Evolutionary conservation across 1,139 yeast species (phyloP), one percentile per base, ranked within the genome.

Genomic region (Pneumocystis carinii): DNA sequence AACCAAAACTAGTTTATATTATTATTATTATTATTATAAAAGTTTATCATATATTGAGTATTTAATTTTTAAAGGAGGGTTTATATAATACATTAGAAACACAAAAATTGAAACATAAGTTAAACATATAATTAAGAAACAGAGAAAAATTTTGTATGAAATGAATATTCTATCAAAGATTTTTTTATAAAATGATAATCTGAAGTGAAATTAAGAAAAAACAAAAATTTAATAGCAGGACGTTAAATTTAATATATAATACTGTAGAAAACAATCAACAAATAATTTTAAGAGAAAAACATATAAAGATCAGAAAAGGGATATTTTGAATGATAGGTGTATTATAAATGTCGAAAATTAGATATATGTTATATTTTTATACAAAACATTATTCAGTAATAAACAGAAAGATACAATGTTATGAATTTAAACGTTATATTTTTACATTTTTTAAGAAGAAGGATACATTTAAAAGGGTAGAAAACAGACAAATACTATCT

Each of bases 401-500:
- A 48, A 48, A 48, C n/a, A 48, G n/a, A 24, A 17, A 17, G 19
- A n/a, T 17, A 41, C 10, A 24, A 24, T 48, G 12, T 41, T 12
- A 24, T 48, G 12, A 29, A 48, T 48, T 7, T 24, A 48, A 8
- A 8, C 55, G 19, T 14, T 48, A 12, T 48, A 48, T 48, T 19
- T 48, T 24, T 2, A 48, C 19, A 24, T 48, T 48, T 24, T 48
- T 48, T 12, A 48, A 48, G 24, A 48, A 7, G 3, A 48, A 48
- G 27, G n/a, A 10, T 3, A 4, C 27, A 17, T 41, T 15, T 48
- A 15, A 48, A 24, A 27, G 12, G 10, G 12, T 48, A 48, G 6
- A 48, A 41, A 29, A 29, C 14, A 27, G 19, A 17, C 38, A 59
- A 15, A 57, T 63, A 39, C 90, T 89, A 35, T 82, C 86, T 0